phyloP scores from a whole-genome alignment of 2,329 filamentous ascomycete species.

The Boeremia lycopersici region DNA sequence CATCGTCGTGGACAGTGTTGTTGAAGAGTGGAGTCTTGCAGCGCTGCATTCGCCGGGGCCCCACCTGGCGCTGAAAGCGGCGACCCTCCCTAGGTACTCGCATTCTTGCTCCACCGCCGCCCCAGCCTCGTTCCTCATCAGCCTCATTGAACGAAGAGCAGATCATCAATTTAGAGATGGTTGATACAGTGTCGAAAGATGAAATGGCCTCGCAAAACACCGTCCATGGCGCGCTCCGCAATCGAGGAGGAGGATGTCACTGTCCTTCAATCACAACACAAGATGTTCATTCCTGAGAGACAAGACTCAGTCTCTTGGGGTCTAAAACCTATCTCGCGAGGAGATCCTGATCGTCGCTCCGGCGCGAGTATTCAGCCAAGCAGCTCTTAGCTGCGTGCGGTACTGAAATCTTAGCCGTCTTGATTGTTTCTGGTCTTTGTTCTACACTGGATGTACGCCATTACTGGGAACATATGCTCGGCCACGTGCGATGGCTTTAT shows the following conservation, averaged over 20 bases:
- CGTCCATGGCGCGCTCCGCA: background rate
- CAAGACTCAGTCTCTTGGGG: background rate
- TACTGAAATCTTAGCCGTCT: background rate
- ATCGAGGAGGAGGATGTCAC: background rate
- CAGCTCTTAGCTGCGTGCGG: slow-evolving; percentile 9
- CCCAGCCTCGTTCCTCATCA: background rate
- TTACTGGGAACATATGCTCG: slow-evolving; percentile 19
- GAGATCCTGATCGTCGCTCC: background rate
- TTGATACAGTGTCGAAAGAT: background rate
- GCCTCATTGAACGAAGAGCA: background rate
- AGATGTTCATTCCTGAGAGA: background rate
- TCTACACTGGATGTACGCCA: slow-evolving; percentile 13
- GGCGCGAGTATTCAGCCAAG: background rate
- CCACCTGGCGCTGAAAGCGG: slow-evolving; percentile 15
- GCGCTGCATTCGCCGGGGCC: background rate
- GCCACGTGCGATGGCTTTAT: slow-evolving; percentile 29
- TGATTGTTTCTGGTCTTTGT: slow-evolving; percentile 34
- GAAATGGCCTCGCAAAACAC: background rate
- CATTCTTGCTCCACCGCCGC: background rate
- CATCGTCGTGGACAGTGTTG: background rate
- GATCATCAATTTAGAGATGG: background rate
- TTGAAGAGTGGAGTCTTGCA: background rate
- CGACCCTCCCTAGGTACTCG: background rate
- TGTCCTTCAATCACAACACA: too few species aligned
- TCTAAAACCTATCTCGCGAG: slow-evolving; percentile 2